Evolutionary conservation across 257 asterid species (phyloP).

Genomic region (Handroanthus guayacan): DNA sequence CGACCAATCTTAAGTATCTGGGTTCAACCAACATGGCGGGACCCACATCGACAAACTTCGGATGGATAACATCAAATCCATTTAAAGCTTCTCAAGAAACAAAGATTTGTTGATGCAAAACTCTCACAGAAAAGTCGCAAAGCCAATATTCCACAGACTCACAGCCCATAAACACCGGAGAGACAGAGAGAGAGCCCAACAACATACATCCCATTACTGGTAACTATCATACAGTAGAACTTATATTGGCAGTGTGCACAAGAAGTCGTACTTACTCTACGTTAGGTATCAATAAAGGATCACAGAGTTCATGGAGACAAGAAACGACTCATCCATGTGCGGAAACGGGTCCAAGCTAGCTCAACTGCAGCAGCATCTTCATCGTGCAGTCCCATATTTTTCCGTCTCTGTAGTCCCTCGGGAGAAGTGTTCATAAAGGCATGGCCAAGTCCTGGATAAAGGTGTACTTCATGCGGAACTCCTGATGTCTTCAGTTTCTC

Average conservation of each 20-base stretch:
- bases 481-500: constrained; percentile 83
- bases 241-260: background rate
- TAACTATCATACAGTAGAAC: background rate
- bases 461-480: constrained; percentile 76
- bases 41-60: background rate
- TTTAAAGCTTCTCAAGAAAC: background rate
- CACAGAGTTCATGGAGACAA: constrained; percentile 50
- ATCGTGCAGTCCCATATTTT: constrained; percentile 79
- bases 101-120: constrained; percentile 12
- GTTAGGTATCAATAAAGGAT: background rate
- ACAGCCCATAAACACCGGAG: background rate
- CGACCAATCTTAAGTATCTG: background rate
- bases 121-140: no score
- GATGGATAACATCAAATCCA: background rate
- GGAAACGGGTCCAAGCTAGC: constrained; percentile 87
- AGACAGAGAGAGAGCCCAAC: background rate
- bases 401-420: constrained; percentile 76
- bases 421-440: constrained; percentile 94
- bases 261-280: constrained; percentile 2
- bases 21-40: constrained; percentile 12
- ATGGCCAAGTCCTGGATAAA: constrained; percentile 78
- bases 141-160: background rate
- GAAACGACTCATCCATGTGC: constrained; percentile 79
- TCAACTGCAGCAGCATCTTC: constrained; percentile 75
- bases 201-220: background rate